A percentile compares a stretch with the other conserved stretches of the same genome.
phyloP scores from a whole-genome alignment of 2,329 filamentous ascomycete species.

The Colletotrichum sp. region DNA sequence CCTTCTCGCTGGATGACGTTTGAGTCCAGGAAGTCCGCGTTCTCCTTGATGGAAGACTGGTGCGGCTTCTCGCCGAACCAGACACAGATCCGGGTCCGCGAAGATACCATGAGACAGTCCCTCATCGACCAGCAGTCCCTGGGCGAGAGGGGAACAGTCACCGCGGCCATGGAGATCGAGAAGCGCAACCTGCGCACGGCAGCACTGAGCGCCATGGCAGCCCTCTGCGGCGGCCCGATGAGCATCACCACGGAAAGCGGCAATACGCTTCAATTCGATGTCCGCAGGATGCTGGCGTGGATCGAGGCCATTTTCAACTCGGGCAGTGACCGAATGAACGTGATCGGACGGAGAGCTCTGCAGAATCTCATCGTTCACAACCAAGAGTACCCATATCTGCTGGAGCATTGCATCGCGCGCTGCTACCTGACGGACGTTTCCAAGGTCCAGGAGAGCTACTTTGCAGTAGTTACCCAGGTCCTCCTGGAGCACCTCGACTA shows the following conservation, averaged over 20 bases:
- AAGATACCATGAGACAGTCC: slow-evolving; percentile 87
- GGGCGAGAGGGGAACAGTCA: slow-evolving; percentile 78
- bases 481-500: slow-evolving; percentile 84
- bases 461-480: slow-evolving; percentile 88
- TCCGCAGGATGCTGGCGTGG: slow-evolving; percentile 92
- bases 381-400: slow-evolving; percentile 80
- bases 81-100: slow-evolving; percentile 77
- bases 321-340: slow-evolving; percentile 88
- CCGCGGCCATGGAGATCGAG: slow-evolving; percentile 94
- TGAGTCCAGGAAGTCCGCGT: slow-evolving; percentile 92
- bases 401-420: slow-evolving; percentile 89
- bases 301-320: slow-evolving; percentile 94
- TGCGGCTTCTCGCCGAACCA: slow-evolving; percentile 96
- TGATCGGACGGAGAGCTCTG: slow-evolving; percentile 85
- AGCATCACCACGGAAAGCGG: slow-evolving; percentile 88
- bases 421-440: slow-evolving; percentile 84
- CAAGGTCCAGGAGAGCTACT: slow-evolving; percentile 93
- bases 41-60: slow-evolving; percentile 98
- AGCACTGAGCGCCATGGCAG: slow-evolving; percentile 93
- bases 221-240: slow-evolving; percentile 85
- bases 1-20: slow-evolving; percentile 96
- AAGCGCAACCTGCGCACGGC: slow-evolving; percentile 91
- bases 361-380: slow-evolving; percentile 93
- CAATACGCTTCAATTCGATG: slow-evolving; percentile 87
- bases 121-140: slow-evolving; percentile 80